phyloP scores from a whole-genome alignment of 345 rosid species.

The Lumnitzera racemosa region DNA sequence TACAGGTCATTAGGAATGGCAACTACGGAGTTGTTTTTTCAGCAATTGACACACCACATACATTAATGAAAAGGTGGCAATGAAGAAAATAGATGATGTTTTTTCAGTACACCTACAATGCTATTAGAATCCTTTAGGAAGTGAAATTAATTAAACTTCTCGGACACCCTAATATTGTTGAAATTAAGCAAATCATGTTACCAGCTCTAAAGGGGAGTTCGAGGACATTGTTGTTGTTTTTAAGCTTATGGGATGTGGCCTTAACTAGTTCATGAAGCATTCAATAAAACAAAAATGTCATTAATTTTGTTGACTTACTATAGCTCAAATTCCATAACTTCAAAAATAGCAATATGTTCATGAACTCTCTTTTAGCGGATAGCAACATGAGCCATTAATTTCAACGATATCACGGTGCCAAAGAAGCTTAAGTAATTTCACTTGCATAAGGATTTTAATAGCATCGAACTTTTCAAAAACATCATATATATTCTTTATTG shows the following conservation, averaged over 20 bases:
- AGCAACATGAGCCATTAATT: conserved; percentile 33
- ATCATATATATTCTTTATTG: conserved; percentile 30
- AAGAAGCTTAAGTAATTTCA: conserved; percentile 33
- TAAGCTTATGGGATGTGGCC: conserved; percentile 27
- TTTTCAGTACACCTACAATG: conserved; percentile 34
- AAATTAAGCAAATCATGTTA: conserved; percentile 32
- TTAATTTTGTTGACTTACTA: conserved; percentile 32
- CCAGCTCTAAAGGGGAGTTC: conserved; percentile 30
- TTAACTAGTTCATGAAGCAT: too few species aligned
- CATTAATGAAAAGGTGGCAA: conserved; percentile 31
- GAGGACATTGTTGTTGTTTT: conserved; percentile 33
- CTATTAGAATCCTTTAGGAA: conserved; percentile 28
- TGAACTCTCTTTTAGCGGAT: conserved; percentile 28
- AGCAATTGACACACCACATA: conserved; percentile 30
- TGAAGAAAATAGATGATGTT: conserved; percentile 30
- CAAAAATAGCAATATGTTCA: conserved; percentile 33
- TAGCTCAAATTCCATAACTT: conserved; percentile 38
- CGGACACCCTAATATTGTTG: conserved; percentile 35
- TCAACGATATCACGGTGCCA: conserved; percentile 35
- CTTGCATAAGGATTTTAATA: conserved; percentile 28
- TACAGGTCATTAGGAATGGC: conserved; percentile 33
- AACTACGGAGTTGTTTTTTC: conserved; percentile 40
- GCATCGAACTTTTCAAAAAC: conserved; percentile 37
- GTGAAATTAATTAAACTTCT: conserved; percentile 34
- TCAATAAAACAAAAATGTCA: conserved; percentile 4